Percentiles rank a stretch among this genome's conserved stretches.
Conservation (phyloP, 192 early-diverging fungal species). For the Coemansia sp. region DNA sequence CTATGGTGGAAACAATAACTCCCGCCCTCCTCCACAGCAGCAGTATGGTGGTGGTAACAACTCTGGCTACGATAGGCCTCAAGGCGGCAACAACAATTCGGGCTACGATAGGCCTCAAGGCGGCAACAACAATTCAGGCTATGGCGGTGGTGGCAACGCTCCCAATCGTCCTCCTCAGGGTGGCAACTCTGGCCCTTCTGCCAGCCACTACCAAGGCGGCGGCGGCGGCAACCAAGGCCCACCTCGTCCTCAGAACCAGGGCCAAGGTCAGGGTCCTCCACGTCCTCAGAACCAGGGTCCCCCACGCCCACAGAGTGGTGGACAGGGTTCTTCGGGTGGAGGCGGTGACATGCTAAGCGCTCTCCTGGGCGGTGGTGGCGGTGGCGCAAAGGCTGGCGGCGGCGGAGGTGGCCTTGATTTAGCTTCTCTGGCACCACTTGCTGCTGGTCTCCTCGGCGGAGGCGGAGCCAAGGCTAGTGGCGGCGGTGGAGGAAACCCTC, state of each 20-base stretch:
- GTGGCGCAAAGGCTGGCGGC: neutral
- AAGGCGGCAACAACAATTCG: neutral
- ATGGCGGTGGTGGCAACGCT: neutral
- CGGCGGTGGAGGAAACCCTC: neutral
- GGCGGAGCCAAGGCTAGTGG: slow-evolving; percentile 8
- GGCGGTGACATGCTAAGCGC: neutral
- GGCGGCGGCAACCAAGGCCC: slow-evolving; percentile 1
- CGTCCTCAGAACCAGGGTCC: slow-evolving; percentile 10
- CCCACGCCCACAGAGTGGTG: slow-evolving; percentile 5
- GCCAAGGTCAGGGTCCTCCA: neutral
- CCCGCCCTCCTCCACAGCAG: neutral
- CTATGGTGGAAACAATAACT: slow-evolving; percentile 1
- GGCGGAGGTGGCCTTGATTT: slow-evolving; percentile 32
- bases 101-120: slow-evolving; percentile 3
- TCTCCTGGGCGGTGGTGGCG: slow-evolving; percentile 8
- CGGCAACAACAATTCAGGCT: neutral
- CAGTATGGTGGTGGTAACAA: neutral
- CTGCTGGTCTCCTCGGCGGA: slow-evolving; percentile 39
- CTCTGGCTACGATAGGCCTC: neutral
- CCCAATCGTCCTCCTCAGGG: slow-evolving; percentile 3
- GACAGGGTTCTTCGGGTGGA: neutral
- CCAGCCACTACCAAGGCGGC: slow-evolving; percentile 1
- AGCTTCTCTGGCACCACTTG: slow-evolving; percentile 35
- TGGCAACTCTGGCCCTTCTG: neutral
- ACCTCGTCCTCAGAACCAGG: slow-evolving; percentile 8